Percentiles rank a stretch among this genome's conserved stretches.
Evolutionary conservation across 768 basidiomycete species (phyloP).

Genomic region (Termitomyces sp.): DNA sequence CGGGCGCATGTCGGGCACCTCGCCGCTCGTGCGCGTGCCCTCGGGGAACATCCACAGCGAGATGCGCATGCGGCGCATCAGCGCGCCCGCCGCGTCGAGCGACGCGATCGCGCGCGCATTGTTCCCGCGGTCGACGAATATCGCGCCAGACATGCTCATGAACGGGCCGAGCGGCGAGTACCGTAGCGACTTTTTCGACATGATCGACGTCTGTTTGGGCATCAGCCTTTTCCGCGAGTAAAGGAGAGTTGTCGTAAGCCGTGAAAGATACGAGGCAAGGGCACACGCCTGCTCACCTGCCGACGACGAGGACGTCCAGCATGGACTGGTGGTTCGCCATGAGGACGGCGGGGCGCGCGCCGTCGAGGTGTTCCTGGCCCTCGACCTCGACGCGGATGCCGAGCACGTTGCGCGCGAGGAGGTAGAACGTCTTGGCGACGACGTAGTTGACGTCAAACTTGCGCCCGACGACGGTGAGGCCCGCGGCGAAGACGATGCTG

Average conservation of each 20-base stretch:
- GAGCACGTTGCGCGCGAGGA: conserved; percentile 53
- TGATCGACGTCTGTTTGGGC: conserved; percentile 78
- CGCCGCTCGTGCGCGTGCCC: conserved; percentile 78
- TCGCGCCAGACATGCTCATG: conserved; percentile 83
- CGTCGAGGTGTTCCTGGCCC: conserved; percentile 74
- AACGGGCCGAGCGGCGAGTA: conserved; percentile 88
- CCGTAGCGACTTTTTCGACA: conserved; percentile 88
- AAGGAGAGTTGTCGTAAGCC: background rate
- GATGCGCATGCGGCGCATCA: conserved; percentile 66
- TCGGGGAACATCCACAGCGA: conserved; percentile 97
- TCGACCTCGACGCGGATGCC: conserved; percentile 75
- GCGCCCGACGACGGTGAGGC: conserved; percentile 61
- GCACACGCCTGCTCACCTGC: conserved; percentile 46
- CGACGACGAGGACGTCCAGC: conserved; percentile 80
- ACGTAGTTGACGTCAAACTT: conserved; percentile 77
- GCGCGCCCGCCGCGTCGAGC: conserved; percentile 68
- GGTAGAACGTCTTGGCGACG: conserved; percentile 83
- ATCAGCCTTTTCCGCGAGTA: conserved; percentile 51
- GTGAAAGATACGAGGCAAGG: no score
- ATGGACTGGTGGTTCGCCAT: conserved; percentile 93
- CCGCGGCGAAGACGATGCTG: conserved; percentile 63
- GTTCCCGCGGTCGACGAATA: conserved; percentile 89
- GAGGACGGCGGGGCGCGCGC: conserved; percentile 65
- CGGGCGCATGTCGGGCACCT: conserved; percentile 64
- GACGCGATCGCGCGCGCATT: conserved; percentile 68